Base-by-base conservation (phyloP, 2,329 filamentous ascomycete species). In the Aureobasidium sp. region DNA sequence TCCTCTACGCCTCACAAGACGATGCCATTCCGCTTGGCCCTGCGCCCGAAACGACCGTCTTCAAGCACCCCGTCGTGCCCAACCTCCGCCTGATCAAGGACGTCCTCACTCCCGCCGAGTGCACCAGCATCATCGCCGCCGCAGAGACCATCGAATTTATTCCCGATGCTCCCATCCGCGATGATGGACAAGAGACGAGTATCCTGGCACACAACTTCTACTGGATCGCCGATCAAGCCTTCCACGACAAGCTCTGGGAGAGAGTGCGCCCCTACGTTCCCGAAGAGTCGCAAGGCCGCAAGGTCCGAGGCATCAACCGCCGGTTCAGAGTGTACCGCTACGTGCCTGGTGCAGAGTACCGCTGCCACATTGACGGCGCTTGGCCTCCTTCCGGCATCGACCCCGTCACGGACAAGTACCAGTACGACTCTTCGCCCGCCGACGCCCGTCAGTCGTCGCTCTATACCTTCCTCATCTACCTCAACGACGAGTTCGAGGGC, bases 181-280 rank as follows among this genome's bases (percentile, higher is more conserved):
- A 88, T n/a, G 88, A 90, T 65, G 88, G 87, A 20, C 88, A 91
- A 67, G 79, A 80, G 62, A 82, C 84, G 29, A 91, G 88, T 71
- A 85, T 92, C 53, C 76, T 92, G 1, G 90, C 90, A 0, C 90
- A 93, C 79, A 93, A 92, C 75, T 91, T 93, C 70, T 92, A 92
- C 79, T 93, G 90, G 90, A 82, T 93, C 11, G 82, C 89, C 16
- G 90, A 93, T 69, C 80, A 82, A 27, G 80, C 82, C 0, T 92
- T 92, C 74, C 87, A 90, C 71, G 85, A 90, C 65, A 83, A 80
- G 18, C 81, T 93, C 1, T 93, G 90, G 90, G 76, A 79, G 0
- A 84, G 90, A 18, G 85, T 93, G 3, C 78, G 83, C 3, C 78
- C 83, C 0, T 89, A 88, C 55, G 85, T 93, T 0, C 90, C 91